Base-by-base conservation (phyloP, 768 basidiomycete genomes). In the Cyathus striatus region DNA sequence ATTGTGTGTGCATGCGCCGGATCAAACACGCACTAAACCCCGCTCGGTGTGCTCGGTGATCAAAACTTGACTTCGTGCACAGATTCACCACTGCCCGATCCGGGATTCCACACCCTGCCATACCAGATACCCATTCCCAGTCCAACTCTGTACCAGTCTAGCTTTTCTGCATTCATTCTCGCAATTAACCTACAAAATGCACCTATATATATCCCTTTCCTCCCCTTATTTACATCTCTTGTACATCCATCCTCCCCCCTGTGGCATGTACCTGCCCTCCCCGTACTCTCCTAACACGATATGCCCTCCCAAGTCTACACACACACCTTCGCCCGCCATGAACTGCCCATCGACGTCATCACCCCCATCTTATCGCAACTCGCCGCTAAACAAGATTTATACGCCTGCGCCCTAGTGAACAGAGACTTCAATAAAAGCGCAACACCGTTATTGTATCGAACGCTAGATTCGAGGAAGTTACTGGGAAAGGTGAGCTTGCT, bases 381-480 rank as follows among this genome's bases (percentile, higher is more conserved):
- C 32, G 52, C 61, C 27, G 70, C 75, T 48, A 64, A 75, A 25
- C 66, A 63, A 38, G 79, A 85, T 53, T 70, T 76, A 62, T 64
- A 72, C 51, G 62, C 76, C 1, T 75, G 79, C 42, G 68, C 75
- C 1, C 72, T 83, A 18, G 77, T 83, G 3, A 78, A 57, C 59
- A 66, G 62, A 46, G 60, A 63, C 0, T 81, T 86, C 58, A 74
- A 81, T 57, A 60, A 64, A 21, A 68, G 64, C 7, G 72, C 80
- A 4, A 82, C 73, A 0, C 82, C 84, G 2, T 57, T 83, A 17
- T 53, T 87, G 20, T 87, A 87, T 55, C 66, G 69, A 35, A 71
- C 66, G 7, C 67, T 86, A 26, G 81, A 86, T 59, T 76, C 80
- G 5, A 69, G 73, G 40, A 59, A 73, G 22, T 63, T 68, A 23